Percentiles rank a stretch among this genome's conserved stretches.
Evolutionary conservation across 179 eudicot genomes (phyloP).

Genomic region (Beta macrorhiza): DNA sequence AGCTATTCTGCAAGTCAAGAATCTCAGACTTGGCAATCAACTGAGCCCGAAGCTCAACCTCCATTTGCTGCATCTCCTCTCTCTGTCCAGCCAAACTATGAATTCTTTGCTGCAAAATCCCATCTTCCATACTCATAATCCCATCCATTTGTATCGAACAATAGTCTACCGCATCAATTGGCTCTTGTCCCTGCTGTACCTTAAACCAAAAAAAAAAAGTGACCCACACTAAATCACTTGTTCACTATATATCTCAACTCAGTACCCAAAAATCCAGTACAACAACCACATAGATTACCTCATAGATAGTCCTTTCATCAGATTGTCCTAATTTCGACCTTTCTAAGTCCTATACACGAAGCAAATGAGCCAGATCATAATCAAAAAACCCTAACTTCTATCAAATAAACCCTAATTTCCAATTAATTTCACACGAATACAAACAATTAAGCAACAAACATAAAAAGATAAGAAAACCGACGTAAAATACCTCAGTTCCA

Average conservation of each 20-base stretch:
- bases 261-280: background rate
- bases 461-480: background rate
- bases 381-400: conserved; percentile 33
- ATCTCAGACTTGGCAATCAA: conserved; percentile 66
- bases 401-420: conserved; percentile 24
- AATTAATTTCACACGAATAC: conserved; percentile 19
- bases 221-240: conserved; percentile 28
- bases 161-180: conserved; percentile 58
- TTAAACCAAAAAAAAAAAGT: conserved; percentile 33
- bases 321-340: conserved; percentile 71
- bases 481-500: conserved; percentile 45
- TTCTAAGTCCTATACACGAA: conserved; percentile 56
- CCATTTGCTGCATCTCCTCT: conserved; percentile 77
- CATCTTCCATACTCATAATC: conserved; percentile 40
- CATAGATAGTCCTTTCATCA: conserved; percentile 77
- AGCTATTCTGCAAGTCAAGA: conserved; percentile 54
- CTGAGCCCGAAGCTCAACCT: conserved; percentile 80
- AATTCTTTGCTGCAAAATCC: conserved; percentile 65
- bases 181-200: conserved; percentile 82
- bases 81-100: conserved; percentile 59
- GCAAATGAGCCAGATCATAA: conserved; percentile 21
- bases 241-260: conserved; percentile 1
- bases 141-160: conserved; percentile 67
- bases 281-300: conserved; percentile 52
- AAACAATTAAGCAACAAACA: background rate